A percentile compares a stretch with the other conserved stretches of the same genome.
These are phyloP conservation scores for Malus sieversii DNA, from an alignment of 306 rosid genomes.

Conservation along the genomic window DNA sequence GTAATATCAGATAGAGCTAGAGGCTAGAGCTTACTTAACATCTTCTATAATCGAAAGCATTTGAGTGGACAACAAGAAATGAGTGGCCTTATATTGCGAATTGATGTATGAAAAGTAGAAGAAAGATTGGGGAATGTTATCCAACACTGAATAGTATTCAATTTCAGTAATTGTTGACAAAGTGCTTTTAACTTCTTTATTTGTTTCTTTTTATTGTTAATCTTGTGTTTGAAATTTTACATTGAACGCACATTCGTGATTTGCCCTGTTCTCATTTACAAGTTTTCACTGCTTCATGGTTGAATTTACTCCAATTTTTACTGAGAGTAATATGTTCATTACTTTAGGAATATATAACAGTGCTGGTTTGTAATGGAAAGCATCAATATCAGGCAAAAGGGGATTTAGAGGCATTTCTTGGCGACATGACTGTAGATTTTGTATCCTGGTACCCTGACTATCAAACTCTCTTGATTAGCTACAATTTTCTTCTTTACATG, in stretches of 20 bases:
- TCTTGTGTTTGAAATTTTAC: neutral
- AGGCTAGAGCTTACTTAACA: neutral
- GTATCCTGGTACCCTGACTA: conserved; percentile 18
- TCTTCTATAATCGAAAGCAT: neutral
- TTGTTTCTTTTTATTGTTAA: neutral
- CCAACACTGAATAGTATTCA: neutral
- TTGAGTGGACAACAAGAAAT: neutral
- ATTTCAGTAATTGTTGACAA: neutral
- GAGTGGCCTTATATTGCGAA: neutral
- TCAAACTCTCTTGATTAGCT: neutral
- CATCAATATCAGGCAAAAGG: conserved; percentile 28
- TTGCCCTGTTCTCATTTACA: neutral
- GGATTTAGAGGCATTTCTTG: conserved; percentile 24
- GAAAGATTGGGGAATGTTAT: neutral
- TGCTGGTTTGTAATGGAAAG: conserved; percentile 28
- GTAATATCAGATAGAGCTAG: neutral
- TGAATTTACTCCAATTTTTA: neutral
- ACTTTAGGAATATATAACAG: conserved; percentile 19
- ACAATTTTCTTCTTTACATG: neutral
- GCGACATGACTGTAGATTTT: conserved; percentile 15
- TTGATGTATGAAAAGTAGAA: too few relatives aligned
- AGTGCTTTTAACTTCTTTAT: neutral
- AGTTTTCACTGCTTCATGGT: neutral
- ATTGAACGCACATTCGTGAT: neutral
- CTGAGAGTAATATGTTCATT: neutral